Conservation (phyloP, 1,284 basidiomycete species). For the Grifola frondosa region DNA sequence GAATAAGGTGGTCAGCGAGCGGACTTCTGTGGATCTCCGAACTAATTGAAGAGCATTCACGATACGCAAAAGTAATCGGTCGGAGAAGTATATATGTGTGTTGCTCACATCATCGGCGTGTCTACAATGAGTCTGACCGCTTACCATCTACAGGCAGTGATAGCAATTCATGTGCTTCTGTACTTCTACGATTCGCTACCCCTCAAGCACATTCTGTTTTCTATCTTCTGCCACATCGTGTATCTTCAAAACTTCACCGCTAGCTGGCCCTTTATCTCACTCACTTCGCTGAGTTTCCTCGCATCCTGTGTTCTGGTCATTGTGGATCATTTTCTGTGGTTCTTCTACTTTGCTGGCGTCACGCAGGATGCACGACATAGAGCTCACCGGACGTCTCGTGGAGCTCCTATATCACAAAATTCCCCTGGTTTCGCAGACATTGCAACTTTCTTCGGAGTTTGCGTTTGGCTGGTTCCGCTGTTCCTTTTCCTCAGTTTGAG, state of each 20-base stretch:
- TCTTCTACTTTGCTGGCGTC: conserved; percentile 83
- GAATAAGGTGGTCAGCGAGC: conserved; percentile 58
- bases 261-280: conserved; percentile 87
- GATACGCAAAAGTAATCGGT: conserved; percentile 75
- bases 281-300: conserved; percentile 81
- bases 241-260: conserved; percentile 90
- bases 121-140: background rate
- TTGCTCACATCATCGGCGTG: conserved; percentile 19
- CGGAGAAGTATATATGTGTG: conserved; percentile 84
- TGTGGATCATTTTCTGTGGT: conserved; percentile 90
- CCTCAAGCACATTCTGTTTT: conserved; percentile 70
- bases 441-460: conserved; percentile 84
- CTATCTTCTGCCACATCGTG: conserved; percentile 78
- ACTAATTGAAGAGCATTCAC: conserved; percentile 90
- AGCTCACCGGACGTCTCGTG: conserved; percentile 40
- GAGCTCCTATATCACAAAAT: conserved; percentile 28
- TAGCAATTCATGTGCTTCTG: conserved; percentile 74
- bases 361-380: conserved; percentile 55
- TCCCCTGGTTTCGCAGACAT: conserved; percentile 82
- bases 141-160: conserved; percentile 61
- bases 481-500: conserved; percentile 92
- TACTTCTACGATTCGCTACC: conserved; percentile 82
- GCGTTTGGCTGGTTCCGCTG: conserved; percentile 89
- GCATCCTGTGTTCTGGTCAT: conserved; percentile 83
- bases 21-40: conserved; percentile 92